Evolutionary conservation across 208 protist species (phyloP), one percentile per base, ranked within the genome.

Genomic region (Acanthamoeba lugdunensis): DNA sequence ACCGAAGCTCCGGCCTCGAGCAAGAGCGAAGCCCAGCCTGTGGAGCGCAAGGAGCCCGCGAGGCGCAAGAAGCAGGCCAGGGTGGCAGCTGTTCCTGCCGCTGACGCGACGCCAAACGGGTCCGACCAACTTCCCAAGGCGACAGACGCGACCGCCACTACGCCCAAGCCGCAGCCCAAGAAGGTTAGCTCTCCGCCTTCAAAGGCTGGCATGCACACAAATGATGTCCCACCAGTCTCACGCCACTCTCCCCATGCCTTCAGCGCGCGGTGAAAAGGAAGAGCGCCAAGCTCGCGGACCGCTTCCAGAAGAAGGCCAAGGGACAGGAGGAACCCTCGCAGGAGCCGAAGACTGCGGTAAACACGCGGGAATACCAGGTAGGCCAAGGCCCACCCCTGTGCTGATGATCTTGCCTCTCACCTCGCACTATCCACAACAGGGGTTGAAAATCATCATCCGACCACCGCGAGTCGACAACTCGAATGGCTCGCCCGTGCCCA

Each of bases 401-500:
- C 21, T 61, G 56, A 61, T 61, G 11, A 4, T 61, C 56, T 4
- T 61, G 14, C 56, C 56, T 4, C 56, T 61, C 4, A 4, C 56
- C 6, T 21, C 28, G 37, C 6, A 73, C n/a, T 2, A 6, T 8
- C 2, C 4, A 28, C 50, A 11, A 73, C 48, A 85, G 77, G 77
- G 77, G 4, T 18, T 85, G 48, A 85, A 85, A 21, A 85, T 85
- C 50, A 85, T 85, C 48, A 85, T 85, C 16, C 77, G 77, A 9
- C 77, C 77, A 63, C 77, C 77, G 21, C 41, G 50, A 85, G 77
- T n/a, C 18, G 37, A 85, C 25, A 61, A 16, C 48, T 23, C 71
- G 71, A 81, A 81, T 30, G 33, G 67, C 56, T 6, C 56, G 56
- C 56, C 56, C 3, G 14, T 21, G 56, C 56, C 56, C 65, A 16